Base-by-base conservation (phyloP, 352 stramenopile genomes). In the Globisporangium uncinulatum region DNA sequence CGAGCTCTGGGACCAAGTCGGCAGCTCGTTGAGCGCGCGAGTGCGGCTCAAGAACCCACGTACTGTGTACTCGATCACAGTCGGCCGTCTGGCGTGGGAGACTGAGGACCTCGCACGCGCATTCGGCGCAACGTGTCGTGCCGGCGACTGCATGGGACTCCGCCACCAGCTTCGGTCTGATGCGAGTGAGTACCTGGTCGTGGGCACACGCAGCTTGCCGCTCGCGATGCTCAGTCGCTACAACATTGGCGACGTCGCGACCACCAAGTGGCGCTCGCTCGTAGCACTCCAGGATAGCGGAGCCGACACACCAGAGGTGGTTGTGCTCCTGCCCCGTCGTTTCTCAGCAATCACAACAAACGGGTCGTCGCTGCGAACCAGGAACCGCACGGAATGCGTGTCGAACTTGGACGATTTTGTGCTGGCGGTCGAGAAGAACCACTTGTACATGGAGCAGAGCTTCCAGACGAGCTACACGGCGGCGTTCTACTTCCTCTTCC, bases 401-500 rank as follows among this genome's bases (percentile, higher is more conserved):
- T 24, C 15, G 24, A 51, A 19, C 41, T 24, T 46, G 20, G 56
- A 70, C 41, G 46, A 54, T 11, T 58, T 45, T 11, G 36, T 63
- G 20, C 56, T 53, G 1, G 47, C 9, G 21, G 46, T 68, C n/a
- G 61, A 73, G 24, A 65, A 58, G 46, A 78, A 78, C 21, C 66
- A 80, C 37, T 8, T 78, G 34, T 78, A 81, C 55, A 67, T 75
- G 19, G 69, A 78, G 20, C 42, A 59, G 36, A 74, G 58, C 8
- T 57, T 79, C 13, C 72, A 79, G 46, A 49, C 65, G 5, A 54
- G 62, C n/a, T 74, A 79, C 44, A 76, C 67, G 0, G 48, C 66
- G 0, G 69, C 67, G 1, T 60, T 69, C 15, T 76, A 64, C 56
- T 76, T 66, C 29, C 42, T 76, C 14, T 76, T 73, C 54, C 64